These are phyloP conservation scores for Lactarius indigo DNA, from an alignment of 768 basidiomycete genomes.

Conservation along the genomic window DNA sequence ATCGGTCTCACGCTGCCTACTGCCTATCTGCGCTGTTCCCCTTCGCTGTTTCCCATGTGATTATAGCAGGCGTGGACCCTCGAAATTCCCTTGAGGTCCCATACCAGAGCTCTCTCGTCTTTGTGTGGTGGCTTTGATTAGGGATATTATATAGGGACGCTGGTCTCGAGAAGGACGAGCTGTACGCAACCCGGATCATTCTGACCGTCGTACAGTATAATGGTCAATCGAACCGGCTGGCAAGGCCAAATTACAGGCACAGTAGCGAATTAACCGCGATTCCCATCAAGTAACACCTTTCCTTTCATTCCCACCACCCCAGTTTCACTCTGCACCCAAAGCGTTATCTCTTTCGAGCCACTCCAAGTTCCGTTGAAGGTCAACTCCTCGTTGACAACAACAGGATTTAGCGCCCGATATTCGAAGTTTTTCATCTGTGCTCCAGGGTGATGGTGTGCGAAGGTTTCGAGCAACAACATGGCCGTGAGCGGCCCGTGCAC, in stretches of 20 bases:
- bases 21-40: background rate
- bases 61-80: background rate
- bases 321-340: slow-evolving; percentile 59
- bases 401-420: slow-evolving; percentile 66
- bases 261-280: slow-evolving; percentile 1
- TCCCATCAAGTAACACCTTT: slow-evolving; percentile 30
- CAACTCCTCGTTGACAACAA: slow-evolving; percentile 49
- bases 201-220: background rate
- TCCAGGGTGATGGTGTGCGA: slow-evolving; percentile 47
- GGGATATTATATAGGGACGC: background rate
- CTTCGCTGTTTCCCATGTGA: background rate
- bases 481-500: slow-evolving; percentile 84
- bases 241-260: background rate
- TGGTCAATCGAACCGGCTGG: background rate
- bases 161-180: no score
- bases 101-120: background rate
- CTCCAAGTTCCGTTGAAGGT: slow-evolving; percentile 47
- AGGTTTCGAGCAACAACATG: slow-evolving; percentile 67
- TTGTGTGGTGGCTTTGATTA: background rate
- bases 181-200: background rate
- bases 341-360: slow-evolving; percentile 36
- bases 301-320: slow-evolving; percentile 71
- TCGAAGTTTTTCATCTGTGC: slow-evolving; percentile 50
- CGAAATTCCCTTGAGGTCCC: background rate
- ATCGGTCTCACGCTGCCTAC: background rate